phyloP scores from a whole-genome alignment of 2,329 filamentous ascomycete species.

The Colletotrichum brevisporum region DNA sequence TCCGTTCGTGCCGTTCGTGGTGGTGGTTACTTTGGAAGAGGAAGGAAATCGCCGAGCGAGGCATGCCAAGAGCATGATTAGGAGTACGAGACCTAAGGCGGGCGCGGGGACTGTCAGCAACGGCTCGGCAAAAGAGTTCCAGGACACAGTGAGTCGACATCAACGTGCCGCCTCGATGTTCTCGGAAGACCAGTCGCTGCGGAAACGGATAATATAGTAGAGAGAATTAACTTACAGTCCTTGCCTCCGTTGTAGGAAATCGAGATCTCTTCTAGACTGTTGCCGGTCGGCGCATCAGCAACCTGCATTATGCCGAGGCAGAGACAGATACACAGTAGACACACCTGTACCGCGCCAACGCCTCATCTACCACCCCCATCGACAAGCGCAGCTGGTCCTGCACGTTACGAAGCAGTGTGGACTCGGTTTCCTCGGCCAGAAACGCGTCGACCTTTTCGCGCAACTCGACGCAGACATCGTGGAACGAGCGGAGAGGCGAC shows the following conservation, averaged over 20 bases:
- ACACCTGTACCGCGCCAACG: slow-evolving; percentile 82
- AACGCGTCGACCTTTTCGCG: slow-evolving; percentile 75
- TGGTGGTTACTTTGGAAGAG: slow-evolving; percentile 44
- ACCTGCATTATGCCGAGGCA: not conserved
- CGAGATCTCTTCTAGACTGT: slow-evolving; percentile 82
- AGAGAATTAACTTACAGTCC: slow-evolving; percentile 72
- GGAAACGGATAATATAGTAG: fast-evolving
- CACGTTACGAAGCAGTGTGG: slow-evolving; percentile 71
- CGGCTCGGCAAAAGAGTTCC: slow-evolving; percentile 1
- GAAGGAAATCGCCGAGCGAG: slow-evolving; percentile 57
- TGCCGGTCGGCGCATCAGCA: slow-evolving; percentile 24
- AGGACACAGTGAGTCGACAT: not conserved
- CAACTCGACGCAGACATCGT: slow-evolving; percentile 65
- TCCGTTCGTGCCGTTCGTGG: slow-evolving; percentile 34
- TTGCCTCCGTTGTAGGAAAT: slow-evolving; percentile 98
- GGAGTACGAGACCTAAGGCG: slow-evolving; percentile 76
- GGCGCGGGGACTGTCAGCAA: slow-evolving; percentile 1
- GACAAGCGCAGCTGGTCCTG: slow-evolving; percentile 83
- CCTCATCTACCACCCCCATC: slow-evolving; percentile 80
- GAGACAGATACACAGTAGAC: slow-evolving; percentile 46
- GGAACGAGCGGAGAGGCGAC: slow-evolving; percentile 43
- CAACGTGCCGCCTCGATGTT: not conserved
- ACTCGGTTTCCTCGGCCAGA: slow-evolving; percentile 70
- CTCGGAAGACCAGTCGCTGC: not conserved
- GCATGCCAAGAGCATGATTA: slow-evolving; percentile 85